A percentile compares a stretch with the other conserved stretches of the same genome.
Conservation (phyloP, 2,329 filamentous ascomycete genomes). For the Sporothrix dimorphospora region DNA sequence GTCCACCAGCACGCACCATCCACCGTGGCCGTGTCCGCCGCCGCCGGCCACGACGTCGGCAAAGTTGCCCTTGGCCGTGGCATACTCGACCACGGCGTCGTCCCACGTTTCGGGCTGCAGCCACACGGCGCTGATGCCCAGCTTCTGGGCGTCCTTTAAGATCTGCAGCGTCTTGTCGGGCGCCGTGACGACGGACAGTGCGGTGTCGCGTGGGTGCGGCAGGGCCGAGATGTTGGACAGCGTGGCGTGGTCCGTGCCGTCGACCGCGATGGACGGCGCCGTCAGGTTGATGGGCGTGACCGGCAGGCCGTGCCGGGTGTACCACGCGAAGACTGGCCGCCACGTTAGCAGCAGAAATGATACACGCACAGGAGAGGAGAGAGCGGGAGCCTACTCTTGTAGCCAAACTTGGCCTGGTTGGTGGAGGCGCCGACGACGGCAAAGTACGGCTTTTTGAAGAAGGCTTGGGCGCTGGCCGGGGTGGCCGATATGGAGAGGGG, state of each 20-base stretch:
- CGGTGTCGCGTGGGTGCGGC: constrained; percentile 67
- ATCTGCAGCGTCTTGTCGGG: constrained; percentile 75
- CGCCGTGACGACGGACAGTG: constrained; percentile 85
- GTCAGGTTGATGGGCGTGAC: constrained; percentile 84
- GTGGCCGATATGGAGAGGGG: constrained; percentile 56
- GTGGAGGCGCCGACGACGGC: constrained; percentile 90
- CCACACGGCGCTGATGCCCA: constrained; percentile 78
- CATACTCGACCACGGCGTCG: constrained; percentile 71
- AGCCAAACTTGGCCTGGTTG: constrained; percentile 82
- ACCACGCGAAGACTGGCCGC: constrained; percentile 86
- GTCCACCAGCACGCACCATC: constrained; percentile 88
- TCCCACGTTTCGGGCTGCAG: constrained; percentile 90
- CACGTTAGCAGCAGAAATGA: not conserved
- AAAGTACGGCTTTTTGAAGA: constrained; percentile 79
- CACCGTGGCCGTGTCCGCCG: constrained; percentile 68
- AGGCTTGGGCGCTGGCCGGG: constrained; percentile 72
- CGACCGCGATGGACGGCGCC: constrained; percentile 64
- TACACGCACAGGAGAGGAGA: not conserved
- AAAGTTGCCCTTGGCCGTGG: constrained; percentile 59
- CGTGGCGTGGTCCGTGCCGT: constrained; percentile 61
- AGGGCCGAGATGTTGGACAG: constrained; percentile 68
- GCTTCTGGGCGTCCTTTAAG: constrained; percentile 73
- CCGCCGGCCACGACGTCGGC: constrained; percentile 69
- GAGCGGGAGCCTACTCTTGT: constrained; percentile 67
- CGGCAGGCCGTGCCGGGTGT: constrained; percentile 72